Conservation (phyloP, 73 alveolate genomes). For the Loxodes magnus region DNA sequence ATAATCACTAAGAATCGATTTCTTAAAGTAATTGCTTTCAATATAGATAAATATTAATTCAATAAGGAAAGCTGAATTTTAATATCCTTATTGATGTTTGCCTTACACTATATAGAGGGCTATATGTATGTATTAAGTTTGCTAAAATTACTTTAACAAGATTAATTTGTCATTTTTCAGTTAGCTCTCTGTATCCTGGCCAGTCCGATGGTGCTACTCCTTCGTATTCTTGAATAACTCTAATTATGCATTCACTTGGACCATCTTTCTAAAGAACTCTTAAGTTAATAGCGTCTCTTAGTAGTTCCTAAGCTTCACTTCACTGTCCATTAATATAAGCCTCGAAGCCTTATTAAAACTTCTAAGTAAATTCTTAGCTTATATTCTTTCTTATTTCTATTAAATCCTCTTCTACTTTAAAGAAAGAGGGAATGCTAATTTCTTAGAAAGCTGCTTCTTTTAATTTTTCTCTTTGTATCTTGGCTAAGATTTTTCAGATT, state of each 20-base stretch:
- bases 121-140: too few species aligned
- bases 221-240: constrained; percentile 25
- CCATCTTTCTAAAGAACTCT: constrained; percentile 45
- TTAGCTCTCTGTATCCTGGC: constrained; percentile 14
- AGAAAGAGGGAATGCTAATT: neutral
- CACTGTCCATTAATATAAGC: constrained; percentile 36
- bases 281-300: constrained; percentile 19
- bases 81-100: too few species aligned
- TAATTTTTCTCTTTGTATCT: neutral
- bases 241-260: constrained; percentile 30
- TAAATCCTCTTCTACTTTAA: neutral
- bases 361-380: neutral
- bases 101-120: too few species aligned
- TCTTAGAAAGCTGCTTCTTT: neutral
- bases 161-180: constrained; percentile 8
- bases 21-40: too few species aligned
- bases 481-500: neutral
- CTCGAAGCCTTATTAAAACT: constrained; percentile 15
- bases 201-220: constrained; percentile 16
- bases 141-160: too few species aligned
- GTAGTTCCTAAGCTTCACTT: constrained; percentile 30
- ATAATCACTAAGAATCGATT: too few species aligned
- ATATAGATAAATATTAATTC: too few species aligned
- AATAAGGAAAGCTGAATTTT: too few species aligned
- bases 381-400: neutral